Base-by-base conservation (phyloP, 495 filamentous ascomycete species). In the Niebla homalea region DNA sequence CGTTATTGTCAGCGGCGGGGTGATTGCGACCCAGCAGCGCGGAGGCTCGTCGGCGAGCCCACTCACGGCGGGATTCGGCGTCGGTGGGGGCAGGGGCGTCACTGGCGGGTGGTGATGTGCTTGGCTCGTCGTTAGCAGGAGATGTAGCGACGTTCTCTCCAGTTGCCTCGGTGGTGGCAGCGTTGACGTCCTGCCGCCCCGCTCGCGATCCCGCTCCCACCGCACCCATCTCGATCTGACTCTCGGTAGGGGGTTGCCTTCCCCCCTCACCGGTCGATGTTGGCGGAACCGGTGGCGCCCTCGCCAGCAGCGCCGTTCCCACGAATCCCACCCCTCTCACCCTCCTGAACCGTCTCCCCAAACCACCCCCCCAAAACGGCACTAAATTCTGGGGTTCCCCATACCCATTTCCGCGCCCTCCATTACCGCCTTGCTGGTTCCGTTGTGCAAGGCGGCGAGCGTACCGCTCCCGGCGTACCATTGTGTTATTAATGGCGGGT, bases 381-480 rank as follows among this genome's bases (percentile, higher is more conserved):
- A 23, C 39, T 38, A 32, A 11, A 12, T 12, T 32, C 29, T 32
- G 29, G 8, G 29, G 29, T 8, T 32, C 20, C 49, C n/a, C 18
- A 19, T 43, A 36, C 15, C 26, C 14, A 20, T 38, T 48, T n/a
- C n/a, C n/a, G n/a, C n/a, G n/a, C 19, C 39, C 21, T 3, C 40
- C 37, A 39, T 26, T 2, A 35, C n/a, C 10, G 29, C 26, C 26
- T 5, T 23, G 40, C 19, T 18, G 4, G 42, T 22, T 23, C 45
- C 57, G 23, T 36, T 53, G 21, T 22, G 21, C 12, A 18, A 58
- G 49, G 20, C 53, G 43, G 19, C 64, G 56, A 36, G 59, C 35
- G 16, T 60, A 56, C 23, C 79, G 70, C 63, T 94, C 87, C 22
- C 80, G 74, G 11, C 83, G 73, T 5, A 92, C 85, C 78, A 92